Base-by-base conservation (phyloP, 768 basidiomycete species). In the Mycena indigotica region DNA sequence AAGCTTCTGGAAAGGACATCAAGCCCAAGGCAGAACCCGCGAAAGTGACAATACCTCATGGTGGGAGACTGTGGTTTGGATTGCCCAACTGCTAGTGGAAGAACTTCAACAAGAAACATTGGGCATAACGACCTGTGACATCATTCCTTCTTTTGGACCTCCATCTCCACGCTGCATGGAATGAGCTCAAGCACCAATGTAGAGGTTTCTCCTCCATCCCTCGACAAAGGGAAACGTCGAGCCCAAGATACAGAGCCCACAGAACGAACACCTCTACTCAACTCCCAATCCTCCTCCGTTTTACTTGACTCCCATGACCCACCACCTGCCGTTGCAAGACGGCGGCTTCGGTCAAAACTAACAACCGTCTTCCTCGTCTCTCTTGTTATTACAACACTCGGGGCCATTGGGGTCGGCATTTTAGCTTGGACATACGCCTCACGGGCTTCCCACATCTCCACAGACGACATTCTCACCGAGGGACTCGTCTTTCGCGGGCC, bases 371-470 rank as follows among this genome's bases (percentile, higher is more conserved):
- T 91, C 69, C 66, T 85, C n/a, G 66, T 73, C 29, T 81, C 88
- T 0, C 72, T 90, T 5, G 73, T 72, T 26, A 29, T 85, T 45
- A 84, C 80, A 61, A 65, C 86, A 39, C 24, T 82, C 19, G 28
- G 76, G 3, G 74, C 84, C 35, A 64, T 80, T 15, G 50, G 78
- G 3, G 44, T 84, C 10, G 77, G 73, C 3, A 64, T 88, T 17
- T 72, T 90, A 8, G 86, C 83, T 4, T 88, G 83, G 75, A 84
- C 85, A 3, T 91, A 89, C 63, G 83, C 85, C 19, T 75, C 86
- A 17, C 77, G 77, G 28, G 82, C 81, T 1, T 78, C 83, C 15
- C 69, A 71, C 54, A 65, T 84, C 16, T 80, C 84, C 2, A 77
- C 85, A 13, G 80, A 89, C 59, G 82, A 84, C 60, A 69, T 90